Evolutionary conservation across 495 filamentous ascomycete genomes (phyloP).

Genomic region (Jackrogersella minutella): DNA sequence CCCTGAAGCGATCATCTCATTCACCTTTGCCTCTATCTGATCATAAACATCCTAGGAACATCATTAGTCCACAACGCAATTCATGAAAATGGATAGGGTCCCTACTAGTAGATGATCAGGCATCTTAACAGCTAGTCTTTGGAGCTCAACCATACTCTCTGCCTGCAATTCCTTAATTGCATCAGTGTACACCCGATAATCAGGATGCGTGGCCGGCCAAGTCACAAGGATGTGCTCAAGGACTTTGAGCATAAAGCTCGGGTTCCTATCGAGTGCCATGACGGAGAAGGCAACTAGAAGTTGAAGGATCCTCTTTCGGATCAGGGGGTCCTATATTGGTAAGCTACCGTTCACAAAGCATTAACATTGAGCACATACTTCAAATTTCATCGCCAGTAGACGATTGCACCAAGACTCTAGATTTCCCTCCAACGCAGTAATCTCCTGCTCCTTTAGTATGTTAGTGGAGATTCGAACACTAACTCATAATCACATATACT

Average conservation of each 20-base stretch:
- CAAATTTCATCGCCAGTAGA: conserved; percentile 76
- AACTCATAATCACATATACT: conserved; percentile 41
- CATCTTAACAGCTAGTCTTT: conserved; percentile 88
- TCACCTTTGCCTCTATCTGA: conserved; percentile 81
- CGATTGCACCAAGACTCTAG: conserved; percentile 84
- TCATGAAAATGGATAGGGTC: neutral
- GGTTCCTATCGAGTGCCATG: conserved; percentile 77
- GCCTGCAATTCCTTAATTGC: conserved; percentile 89
- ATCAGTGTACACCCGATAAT: conserved; percentile 78
- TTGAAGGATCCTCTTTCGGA: conserved; percentile 84
- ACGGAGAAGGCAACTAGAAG: conserved; percentile 86
- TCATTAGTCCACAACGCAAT: conserved; percentile 18
- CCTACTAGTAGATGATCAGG: conserved; percentile 82
- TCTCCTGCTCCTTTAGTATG: conserved; percentile 63
- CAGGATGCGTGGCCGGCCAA: conserved; percentile 71
- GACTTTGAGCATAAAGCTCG: conserved; percentile 82
- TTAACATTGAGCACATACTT: conserved; percentile 55
- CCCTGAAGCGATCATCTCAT: conserved; percentile 76
- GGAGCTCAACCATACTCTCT: conserved; percentile 83
- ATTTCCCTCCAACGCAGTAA: conserved; percentile 67
- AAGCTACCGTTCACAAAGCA: neutral
- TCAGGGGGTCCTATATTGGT: conserved; percentile 74
- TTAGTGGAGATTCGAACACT: neutral
- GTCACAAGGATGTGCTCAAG: conserved; percentile 90
- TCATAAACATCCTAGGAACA: conserved; percentile 76